Evolutionary conservation across 345 rosid species (phyloP).

Genomic region (Citrus glauca): DNA sequence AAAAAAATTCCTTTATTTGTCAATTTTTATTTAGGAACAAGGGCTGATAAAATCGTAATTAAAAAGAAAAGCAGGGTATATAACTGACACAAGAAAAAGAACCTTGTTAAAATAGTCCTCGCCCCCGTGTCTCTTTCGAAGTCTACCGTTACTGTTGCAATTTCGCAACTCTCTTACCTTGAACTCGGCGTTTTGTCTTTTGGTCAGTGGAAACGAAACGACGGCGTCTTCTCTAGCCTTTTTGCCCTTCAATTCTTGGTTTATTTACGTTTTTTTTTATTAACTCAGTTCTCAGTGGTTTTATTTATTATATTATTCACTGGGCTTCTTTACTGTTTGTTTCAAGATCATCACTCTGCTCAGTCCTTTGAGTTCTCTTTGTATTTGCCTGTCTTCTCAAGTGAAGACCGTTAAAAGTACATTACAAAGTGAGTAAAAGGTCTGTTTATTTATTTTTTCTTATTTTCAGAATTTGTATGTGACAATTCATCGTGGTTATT

Average conservation of each 20-base stretch:
- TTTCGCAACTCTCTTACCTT: not conserved
- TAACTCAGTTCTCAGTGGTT: not conserved
- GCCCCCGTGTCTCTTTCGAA: not conserved
- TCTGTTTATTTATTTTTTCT: not conserved
- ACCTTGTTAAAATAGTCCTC: not conserved
- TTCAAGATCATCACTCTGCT: not conserved
- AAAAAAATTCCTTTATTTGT: not conserved
- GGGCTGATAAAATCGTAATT: not conserved
- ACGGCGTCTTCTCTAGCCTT: not conserved
- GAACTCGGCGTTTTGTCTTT: slow-evolving; percentile 1
- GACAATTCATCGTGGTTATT: slow-evolving; percentile 10
- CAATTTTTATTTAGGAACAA: not conserved
- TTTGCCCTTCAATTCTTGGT: not conserved
- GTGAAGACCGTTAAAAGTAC: slow-evolving; percentile 8
- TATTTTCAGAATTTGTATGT: not conserved
- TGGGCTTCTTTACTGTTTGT: not conserved
- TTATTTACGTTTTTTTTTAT: not conserved
- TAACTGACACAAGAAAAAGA: not conserved
- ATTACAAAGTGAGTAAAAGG: slow-evolving; percentile 20
- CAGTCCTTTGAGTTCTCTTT: not conserved
- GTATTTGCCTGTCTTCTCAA: not conserved
- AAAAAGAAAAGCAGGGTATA: not conserved
- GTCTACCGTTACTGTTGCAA: too few relatives aligned
- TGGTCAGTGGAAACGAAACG: not conserved
- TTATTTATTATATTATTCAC: not conserved